These are phyloP conservation scores for Phaeophleospora eucalypticola DNA, from an alignment of 2,329 filamentous ascomycete genomes.

Conservation along the genomic window DNA sequence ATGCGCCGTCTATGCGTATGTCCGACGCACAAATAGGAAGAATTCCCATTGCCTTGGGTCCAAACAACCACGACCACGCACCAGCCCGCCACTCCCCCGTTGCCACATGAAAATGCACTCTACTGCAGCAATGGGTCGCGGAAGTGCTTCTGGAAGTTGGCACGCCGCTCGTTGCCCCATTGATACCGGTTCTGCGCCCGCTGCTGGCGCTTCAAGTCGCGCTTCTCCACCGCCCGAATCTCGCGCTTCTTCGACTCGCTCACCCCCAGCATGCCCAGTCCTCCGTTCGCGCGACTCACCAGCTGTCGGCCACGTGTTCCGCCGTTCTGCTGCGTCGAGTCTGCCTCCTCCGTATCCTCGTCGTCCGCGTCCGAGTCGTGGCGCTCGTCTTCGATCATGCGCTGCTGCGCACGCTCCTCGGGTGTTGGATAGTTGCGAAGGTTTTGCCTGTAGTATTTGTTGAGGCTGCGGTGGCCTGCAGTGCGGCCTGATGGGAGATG, in stretches of 20 bases:
- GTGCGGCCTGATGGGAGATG: conserved; percentile 86
- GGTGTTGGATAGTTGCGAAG: conserved; percentile 75
- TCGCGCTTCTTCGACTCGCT: conserved; percentile 70
- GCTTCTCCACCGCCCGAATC: conserved; percentile 63
- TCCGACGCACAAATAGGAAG: too few relatives aligned
- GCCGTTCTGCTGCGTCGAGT: conserved; percentile 20
- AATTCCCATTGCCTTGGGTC: too few relatives aligned
- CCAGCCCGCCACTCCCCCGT: neutral
- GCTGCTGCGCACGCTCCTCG: conserved; percentile 68
- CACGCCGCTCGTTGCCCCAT: conserved; percentile 66
- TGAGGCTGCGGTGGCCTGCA: conserved; percentile 83
- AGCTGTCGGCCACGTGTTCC: conserved; percentile 37
- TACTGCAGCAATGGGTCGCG: conserved; percentile 49
- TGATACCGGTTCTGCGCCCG: conserved; percentile 51
- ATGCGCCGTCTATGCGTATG: too few relatives aligned
- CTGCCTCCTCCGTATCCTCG: conserved; percentile 34
- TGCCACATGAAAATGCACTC: too few relatives aligned
- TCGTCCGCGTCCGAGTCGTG: conserved; percentile 47
- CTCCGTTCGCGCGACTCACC: conserved; percentile 67
- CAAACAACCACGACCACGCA: too few relatives aligned
- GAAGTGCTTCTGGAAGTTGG: conserved; percentile 75
- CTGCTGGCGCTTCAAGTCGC: conserved; percentile 62
- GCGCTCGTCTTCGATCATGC: conserved; percentile 53
- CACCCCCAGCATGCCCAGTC: conserved; percentile 71
- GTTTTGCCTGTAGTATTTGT: conserved; percentile 90